Percentiles rank a stretch among this genome's conserved stretches.
Conservation (phyloP, 1,139 yeast species). For the Saccharomyces hybrid region DNA sequence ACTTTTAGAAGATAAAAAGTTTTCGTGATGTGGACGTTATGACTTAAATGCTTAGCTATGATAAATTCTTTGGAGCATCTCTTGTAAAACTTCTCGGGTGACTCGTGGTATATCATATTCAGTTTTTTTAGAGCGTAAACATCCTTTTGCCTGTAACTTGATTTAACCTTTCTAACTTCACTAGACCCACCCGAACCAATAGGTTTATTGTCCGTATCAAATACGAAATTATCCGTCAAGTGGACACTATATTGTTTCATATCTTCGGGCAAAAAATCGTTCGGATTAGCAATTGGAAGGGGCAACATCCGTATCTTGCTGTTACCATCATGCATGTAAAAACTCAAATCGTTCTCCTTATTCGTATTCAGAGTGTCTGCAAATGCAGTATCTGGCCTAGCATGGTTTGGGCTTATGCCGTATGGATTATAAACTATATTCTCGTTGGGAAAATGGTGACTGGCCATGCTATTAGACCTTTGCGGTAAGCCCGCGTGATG, state of each 20-base stretch:
- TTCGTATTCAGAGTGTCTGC: conserved; percentile 8
- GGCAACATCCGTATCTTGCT: conserved; percentile 44
- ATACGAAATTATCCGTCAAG: conserved; percentile 52
- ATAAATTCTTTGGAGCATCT: conserved; percentile 59
- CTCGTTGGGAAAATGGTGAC: conserved; percentile 9
- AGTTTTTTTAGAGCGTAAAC: conserved; percentile 59
- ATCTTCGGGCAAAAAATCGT: conserved; percentile 51
- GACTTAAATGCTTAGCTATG: conserved; percentile 47
- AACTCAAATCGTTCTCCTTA: conserved; percentile 17
- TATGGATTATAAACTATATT: conserved; percentile 31
- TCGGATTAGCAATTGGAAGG: conserved; percentile 64
- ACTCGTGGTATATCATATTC: conserved; percentile 51
- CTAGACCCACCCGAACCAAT: conserved; percentile 74
- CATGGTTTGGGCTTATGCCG: conserved; percentile 22
- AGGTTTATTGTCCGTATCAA: conserved; percentile 38
- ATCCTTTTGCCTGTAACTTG: conserved; percentile 35
- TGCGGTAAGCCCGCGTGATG: conserved; percentile 9
- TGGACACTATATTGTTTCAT: conserved; percentile 47
- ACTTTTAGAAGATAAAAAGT: conserved; percentile 51
- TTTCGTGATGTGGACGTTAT: conserved; percentile 51
- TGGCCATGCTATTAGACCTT: conserved; percentile 11
- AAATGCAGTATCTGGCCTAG: conserved; percentile 15
- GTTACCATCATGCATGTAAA: conserved; percentile 33
- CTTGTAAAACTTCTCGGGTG: conserved; percentile 58
- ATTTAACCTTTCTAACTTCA: conserved; percentile 50